phyloP scores from a whole-genome alignment of 2,329 filamentous ascomycete species.

The Xylariales sp. region DNA sequence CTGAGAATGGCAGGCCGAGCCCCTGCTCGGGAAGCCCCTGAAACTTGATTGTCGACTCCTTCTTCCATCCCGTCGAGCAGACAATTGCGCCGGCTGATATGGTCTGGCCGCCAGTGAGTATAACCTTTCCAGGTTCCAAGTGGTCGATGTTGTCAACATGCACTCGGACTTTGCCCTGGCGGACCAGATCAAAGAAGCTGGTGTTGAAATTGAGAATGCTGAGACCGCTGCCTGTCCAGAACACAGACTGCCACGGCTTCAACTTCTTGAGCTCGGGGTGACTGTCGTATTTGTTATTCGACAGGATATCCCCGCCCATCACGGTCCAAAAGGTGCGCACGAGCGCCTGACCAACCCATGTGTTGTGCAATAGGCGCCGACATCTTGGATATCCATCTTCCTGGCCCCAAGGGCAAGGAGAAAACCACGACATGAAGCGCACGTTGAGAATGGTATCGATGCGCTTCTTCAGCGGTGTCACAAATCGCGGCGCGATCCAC shows the following conservation, averaged over 20 bases:
- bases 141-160: conserved; percentile 46
- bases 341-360: conserved; percentile 1
- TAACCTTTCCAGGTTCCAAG: conserved; percentile 36
- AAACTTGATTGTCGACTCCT: conserved; percentile 37
- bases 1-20: conserved; percentile 4
- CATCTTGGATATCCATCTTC: neutral
- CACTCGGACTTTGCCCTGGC: conserved; percentile 44
- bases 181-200: conserved; percentile 50
- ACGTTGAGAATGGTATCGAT: conserved; percentile 41
- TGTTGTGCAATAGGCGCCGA: conserved; percentile 6
- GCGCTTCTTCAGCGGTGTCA: conserved; percentile 40
- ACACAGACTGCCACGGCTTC: conserved; percentile 36
- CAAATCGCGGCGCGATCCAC: conserved; percentile 43
- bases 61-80: conserved; percentile 51
- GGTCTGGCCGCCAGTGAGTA: conserved; percentile 36
- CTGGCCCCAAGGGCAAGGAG: conserved; percentile 4
- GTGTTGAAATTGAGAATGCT: conserved; percentile 56
- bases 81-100: conserved; percentile 44
- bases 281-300: neutral
- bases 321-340: conserved; percentile 5
- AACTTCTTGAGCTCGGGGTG: conserved; percentile 26
- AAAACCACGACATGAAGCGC: conserved; percentile 41
- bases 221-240: conserved; percentile 50
- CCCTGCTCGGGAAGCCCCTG: conserved; percentile 9
- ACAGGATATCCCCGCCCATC: conserved; percentile 1